phyloP scores from a whole-genome alignment of 108 stramenopile genomes.

The Pseudonitzschia delicatissima region DNA sequence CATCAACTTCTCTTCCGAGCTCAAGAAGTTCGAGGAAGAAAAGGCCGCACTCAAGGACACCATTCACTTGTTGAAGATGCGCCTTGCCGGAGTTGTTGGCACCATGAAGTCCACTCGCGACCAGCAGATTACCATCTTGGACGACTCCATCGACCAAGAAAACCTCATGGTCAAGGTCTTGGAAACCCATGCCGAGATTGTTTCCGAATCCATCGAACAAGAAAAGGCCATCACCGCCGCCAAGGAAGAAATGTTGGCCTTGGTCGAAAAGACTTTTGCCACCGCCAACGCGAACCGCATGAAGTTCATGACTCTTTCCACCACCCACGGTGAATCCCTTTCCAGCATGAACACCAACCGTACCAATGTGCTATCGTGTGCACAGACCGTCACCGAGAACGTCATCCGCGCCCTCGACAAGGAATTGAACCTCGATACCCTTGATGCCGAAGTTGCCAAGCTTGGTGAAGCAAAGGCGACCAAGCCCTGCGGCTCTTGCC shows the following conservation, averaged over 20 bases:
- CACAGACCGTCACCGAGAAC: background rate
- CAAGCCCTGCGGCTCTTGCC: too few relatives aligned
- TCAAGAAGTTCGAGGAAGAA: conserved; percentile 54
- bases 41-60: conserved; percentile 42
- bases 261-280: conserved; percentile 53
- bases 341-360: background rate
- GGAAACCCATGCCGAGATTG: conserved; percentile 47
- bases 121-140: conserved; percentile 66
- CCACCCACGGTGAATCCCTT: background rate
- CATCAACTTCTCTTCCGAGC: conserved; percentile 27
- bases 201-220: conserved; percentile 48
- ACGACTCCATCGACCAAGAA: conserved; percentile 52
- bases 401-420: background rate
- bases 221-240: conserved; percentile 44
- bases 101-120: conserved; percentile 58
- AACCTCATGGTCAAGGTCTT: conserved; percentile 40
- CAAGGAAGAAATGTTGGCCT: conserved; percentile 42
- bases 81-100: conserved; percentile 48
- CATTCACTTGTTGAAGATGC: conserved; percentile 45
- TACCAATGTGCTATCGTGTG: conserved; percentile 5
- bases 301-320: background rate
- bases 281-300: conserved; percentile 40
- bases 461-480: background rate
- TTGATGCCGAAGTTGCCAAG: background rate
- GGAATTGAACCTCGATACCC: background rate